Conservation (phyloP, 768 basidiomycete species). For the Neoboletus subvelutipes region DNA sequence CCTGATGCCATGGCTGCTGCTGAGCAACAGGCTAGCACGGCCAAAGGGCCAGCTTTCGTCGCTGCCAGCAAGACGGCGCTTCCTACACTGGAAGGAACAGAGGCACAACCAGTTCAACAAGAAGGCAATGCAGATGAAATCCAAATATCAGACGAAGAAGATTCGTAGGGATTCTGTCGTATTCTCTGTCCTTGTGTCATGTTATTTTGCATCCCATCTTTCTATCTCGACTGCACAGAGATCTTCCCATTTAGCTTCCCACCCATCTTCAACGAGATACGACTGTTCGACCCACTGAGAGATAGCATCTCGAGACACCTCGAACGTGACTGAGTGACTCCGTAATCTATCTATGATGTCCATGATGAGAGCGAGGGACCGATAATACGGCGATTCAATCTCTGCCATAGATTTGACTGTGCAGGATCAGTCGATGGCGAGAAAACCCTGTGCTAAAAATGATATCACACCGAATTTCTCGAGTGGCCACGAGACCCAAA, state of each 20-base stretch:
- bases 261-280: slow-evolving; percentile 62
- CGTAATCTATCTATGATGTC: slow-evolving; percentile 58
- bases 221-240: slow-evolving; percentile 76
- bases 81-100: slow-evolving; percentile 40
- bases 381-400: slow-evolving; percentile 64
- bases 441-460: background rate
- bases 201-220: slow-evolving; percentile 51
- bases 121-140: slow-evolving; percentile 77
- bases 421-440: background rate
- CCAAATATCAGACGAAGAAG: slow-evolving; percentile 84
- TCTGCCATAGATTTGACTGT: slow-evolving; percentile 56
- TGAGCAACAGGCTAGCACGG: slow-evolving; percentile 59
- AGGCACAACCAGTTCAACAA: slow-evolving; percentile 27
- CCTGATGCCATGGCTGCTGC: slow-evolving; percentile 88
- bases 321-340: slow-evolving; percentile 66
- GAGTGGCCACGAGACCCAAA: slow-evolving; percentile 83
- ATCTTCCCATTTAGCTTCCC: slow-evolving; percentile 76
- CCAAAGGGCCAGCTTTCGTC: slow-evolving; percentile 72
- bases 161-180: slow-evolving; percentile 40
- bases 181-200: slow-evolving; percentile 16
- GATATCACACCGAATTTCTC: slow-evolving; percentile 66
- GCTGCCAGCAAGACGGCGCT: slow-evolving; percentile 62
- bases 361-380: slow-evolving; percentile 56
- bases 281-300: slow-evolving; percentile 70
- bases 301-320: slow-evolving; percentile 61